Evolutionary conservation across 2,329 filamentous ascomycete genomes (phyloP).

Genomic region (Hypoxylon sp.): DNA sequence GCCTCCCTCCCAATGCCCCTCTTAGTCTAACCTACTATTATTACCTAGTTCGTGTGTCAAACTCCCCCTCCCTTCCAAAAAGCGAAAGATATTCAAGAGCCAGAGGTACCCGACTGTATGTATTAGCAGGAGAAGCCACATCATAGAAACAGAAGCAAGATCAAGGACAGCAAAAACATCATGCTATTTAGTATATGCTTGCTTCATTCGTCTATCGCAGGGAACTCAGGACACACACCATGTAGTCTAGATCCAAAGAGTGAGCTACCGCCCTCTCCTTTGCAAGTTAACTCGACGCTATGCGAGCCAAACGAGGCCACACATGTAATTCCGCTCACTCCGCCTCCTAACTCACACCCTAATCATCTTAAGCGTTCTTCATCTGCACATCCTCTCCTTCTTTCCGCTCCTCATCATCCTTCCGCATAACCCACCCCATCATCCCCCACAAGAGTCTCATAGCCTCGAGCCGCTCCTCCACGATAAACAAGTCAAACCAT

Average conservation of each 20-base stretch:
- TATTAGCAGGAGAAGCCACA: background rate
- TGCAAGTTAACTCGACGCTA: background rate
- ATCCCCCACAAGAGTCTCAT: conserved; percentile 72
- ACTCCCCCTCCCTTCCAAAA: background rate
- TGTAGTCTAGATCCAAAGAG: conserved; percentile 24
- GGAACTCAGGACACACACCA: background rate
- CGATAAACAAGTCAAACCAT: conserved; percentile 73
- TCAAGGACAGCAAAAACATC: conserved; percentile 13
- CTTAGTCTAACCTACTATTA: background rate
- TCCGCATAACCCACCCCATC: conserved; percentile 73
- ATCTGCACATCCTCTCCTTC: conserved; percentile 39
- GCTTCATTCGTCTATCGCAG: conserved; percentile 30
- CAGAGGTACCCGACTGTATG: background rate
- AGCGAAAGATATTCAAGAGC: background rate
- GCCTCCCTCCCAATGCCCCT: background rate
- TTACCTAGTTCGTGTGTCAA: background rate
- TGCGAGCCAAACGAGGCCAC: background rate
- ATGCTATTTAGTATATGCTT: conserved; percentile 8
- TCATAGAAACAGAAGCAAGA: background rate
- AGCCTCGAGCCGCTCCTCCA: conserved; percentile 68
- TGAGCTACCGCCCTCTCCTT: background rate
- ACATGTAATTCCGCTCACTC: background rate
- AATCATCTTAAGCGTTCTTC: conserved; percentile 37
- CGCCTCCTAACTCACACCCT: background rate
- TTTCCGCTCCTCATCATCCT: conserved; percentile 48